Evolutionary conservation across 768 basidiomycete genomes (phyloP), one percentile per base, ranked within the genome.

Genomic region (Floccularia luteovirens): DNA sequence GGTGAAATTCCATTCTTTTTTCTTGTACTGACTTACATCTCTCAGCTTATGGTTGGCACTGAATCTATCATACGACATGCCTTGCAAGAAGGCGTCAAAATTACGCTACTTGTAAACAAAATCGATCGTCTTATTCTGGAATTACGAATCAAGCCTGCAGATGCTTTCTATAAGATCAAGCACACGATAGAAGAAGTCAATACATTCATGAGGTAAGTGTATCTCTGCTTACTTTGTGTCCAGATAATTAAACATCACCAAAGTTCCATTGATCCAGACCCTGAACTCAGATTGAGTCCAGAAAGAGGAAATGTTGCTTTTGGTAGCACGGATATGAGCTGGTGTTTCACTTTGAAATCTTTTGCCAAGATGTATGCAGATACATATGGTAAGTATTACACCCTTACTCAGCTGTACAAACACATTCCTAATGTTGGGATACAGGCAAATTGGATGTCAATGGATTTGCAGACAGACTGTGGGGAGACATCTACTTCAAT

Each of bases 181-280:
- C 94, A 98, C 58, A 97, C 93, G 2, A 94, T 99, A 41, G 96
- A 99, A 57, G 96, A 99, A 60, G 82, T 99, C 38, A 99, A 99
- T 59, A 88, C 83, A 1, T 84, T 93, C 60, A 97, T 99, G 56
- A 85, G 90, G 90, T 91, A 41, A n/a, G 45, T 70, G 52, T 43
- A 3, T 21, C 5, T 31, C 17, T 41, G 8, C 21, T 24, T 27
- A 25, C 22, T 33, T 31, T 23, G 17, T 22, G 25, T 39, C n/a
- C 30, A 27, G 36, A 40, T 30, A 43, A 41, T 43, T 30, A 47
- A 24, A 24, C 7, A 35, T 8, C 36, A 2, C 25, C 13, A 8
- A 16, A 87, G 85, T 50, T 67, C 75, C 34, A 90, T 98, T 51
- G 79, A 97, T 60, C 87, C 91, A 2, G 82, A 92, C 59, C 89